phyloP scores from a whole-genome alignment of 2,329 filamentous ascomycete species.

The Aquanectria penicillioides region DNA sequence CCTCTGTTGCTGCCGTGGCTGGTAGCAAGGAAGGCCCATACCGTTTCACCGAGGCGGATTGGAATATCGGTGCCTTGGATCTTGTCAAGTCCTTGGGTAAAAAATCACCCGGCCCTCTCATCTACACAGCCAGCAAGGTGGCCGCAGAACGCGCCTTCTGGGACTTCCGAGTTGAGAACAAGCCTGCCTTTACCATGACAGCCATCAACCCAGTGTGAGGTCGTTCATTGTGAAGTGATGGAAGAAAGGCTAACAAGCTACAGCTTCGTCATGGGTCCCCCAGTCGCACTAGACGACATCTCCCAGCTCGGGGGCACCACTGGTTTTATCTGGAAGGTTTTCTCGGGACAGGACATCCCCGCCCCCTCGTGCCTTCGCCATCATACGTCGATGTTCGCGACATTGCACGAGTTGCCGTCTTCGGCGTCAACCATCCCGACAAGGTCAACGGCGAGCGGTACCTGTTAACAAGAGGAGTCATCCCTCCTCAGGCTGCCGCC shows the following conservation, averaged over 20 bases:
- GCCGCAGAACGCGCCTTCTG: constrained; percentile 37
- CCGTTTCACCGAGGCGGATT: constrained; percentile 36
- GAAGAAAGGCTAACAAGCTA: background rate
- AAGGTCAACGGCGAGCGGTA: constrained; percentile 35
- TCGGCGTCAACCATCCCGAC: constrained; percentile 31
- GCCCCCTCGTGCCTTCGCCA: constrained; percentile 20
- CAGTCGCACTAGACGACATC: constrained; percentile 27
- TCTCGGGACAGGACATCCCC: constrained; percentile 37
- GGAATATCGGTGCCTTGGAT: constrained; percentile 32
- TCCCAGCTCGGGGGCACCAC: constrained; percentile 33
- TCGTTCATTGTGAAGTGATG: background rate
- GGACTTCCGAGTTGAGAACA: constrained; percentile 34
- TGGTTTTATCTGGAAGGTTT: constrained; percentile 36
- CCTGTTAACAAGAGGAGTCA: constrained; percentile 28
- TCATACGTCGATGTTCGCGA: constrained; percentile 38
- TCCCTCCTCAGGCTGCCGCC: constrained; percentile 35
- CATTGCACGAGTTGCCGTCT: constrained; percentile 34
- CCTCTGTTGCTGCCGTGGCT: constrained; percentile 33
- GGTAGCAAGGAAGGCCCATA: constrained; percentile 9
- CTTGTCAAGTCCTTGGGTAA: constrained; percentile 35
- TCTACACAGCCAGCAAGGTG: constrained; percentile 37
- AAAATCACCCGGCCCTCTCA: constrained; percentile 25
- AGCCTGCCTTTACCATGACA: constrained; percentile 34
- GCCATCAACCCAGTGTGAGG: constrained; percentile 39
- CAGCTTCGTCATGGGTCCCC: constrained; percentile 41